Evolutionary conservation across 1,139 yeast species (phyloP), one percentile per base, ranked within the genome.

Genomic region (Yamadazyma kanchanaburiensis): DNA sequence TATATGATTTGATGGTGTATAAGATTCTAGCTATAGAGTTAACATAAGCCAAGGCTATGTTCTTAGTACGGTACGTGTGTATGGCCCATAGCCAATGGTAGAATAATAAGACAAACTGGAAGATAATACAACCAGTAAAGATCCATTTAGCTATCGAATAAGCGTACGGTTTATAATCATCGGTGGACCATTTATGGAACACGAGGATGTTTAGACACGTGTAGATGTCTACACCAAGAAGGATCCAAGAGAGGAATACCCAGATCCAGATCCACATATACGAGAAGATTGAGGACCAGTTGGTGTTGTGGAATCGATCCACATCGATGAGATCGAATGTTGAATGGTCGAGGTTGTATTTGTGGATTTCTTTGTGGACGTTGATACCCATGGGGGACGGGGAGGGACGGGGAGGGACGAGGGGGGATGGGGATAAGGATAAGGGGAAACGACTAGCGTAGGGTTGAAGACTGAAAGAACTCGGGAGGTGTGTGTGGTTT

Each of bases 61-160:
- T 80, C 35, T 70, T 63, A 4, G 86, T 76, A 28, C 71, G 60
- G 43, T 68, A 77, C 12, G 81, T 69, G 30, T 70, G 66, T 17
- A 75, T 59, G 1, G 88, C 94, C 58, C 77, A 63, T 5, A 76
- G 43, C 55, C 75, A 64, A 35, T 80, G 84, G 53, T 77, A 77
- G 1, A 77, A 40, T 27, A 82, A 49, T 17, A 84, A 61, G 6
- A 74, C 58, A 32, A 84, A 65, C 15, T 91, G 80, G 36, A 85
- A 73, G n/a, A 87, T 70, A 38, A 87, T 87, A 52, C 96, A 87
- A 1, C 82, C 87, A 7, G 89, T 80, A 52, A 86, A 87, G 11
- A 87, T 64, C 88, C 95, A 83, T 50, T 84, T 78, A 31, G 94
- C 74, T 9, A 63, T 49, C 7, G 76, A 35, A 72, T 80, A 51